Base-by-base conservation (phyloP, 306 rosid genomes). In the Rosa chinensis region DNA sequence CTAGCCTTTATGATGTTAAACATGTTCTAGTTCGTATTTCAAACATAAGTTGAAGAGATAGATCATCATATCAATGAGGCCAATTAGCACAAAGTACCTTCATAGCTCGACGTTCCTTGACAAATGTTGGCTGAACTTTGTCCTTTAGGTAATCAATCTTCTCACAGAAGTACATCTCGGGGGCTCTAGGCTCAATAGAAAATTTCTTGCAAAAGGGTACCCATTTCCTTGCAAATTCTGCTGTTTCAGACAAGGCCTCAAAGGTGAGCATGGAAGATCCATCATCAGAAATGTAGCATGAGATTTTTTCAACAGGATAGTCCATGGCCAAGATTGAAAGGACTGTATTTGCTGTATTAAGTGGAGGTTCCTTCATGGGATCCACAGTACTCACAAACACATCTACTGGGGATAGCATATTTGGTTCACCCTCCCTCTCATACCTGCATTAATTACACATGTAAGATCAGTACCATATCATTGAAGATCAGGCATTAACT, bases 281-380 rank as follows among this genome's bases (percentile, higher is more conserved):
- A 80, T 94, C 98, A 75, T 94, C 98, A 72, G 98, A 94, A 66
- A 94, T 85, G 77, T 94, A 94, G 87, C 97, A 94, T 7, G 98
- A 94, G 82, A 92, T 83, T 84, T 94, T 94, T 56, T 90, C 97
- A 64, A 94, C 89, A 5, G 98, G 97, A 67, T 94, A 94, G 77
- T 94, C 98, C 94, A 94, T 83, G 70, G 98, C 90, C 86, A 94
- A 84, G 80, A 94, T 94, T 6, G 97, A 94, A 70, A 94, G 94
- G 73, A 94, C 77, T 10, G 98, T 92, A 88, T 94, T 94, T 43
- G 94, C 94, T 74, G 98, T 94, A 74, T 85, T 90, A 80, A 94
- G 83, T 39, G 98, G 98, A 82, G 98, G 98, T 74, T 94, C 98
- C 90, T 94, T 94, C 97, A 92, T 84, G 10, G 98, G 98, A 80